A percentile compares a stretch with the other conserved stretches of the same genome.
phyloP scores from a whole-genome alignment of 495 filamentous ascomycete species.

The Xylaria longipes region DNA sequence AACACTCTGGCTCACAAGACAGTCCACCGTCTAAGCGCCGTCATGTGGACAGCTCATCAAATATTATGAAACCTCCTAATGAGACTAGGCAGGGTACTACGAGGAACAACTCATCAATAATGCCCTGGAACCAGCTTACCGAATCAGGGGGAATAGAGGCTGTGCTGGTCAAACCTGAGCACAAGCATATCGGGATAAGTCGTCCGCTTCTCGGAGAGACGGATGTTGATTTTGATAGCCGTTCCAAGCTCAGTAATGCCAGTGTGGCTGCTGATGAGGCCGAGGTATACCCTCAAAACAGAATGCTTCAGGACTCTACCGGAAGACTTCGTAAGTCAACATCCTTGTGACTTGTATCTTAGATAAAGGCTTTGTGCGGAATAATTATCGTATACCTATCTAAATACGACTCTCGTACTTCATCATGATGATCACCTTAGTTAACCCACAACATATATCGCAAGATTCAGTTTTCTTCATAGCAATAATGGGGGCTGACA shows the following conservation, averaged over 20 bases:
- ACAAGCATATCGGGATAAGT: slow-evolving; percentile 28
- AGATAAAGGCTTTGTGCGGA: background rate
- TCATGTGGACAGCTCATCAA: slow-evolving; percentile 48
- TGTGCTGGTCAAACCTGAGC: slow-evolving; percentile 28
- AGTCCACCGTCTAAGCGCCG: slow-evolving; percentile 54
- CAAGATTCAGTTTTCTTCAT: background rate
- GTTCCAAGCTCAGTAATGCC: slow-evolving; percentile 56
- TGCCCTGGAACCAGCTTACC: slow-evolving; percentile 33
- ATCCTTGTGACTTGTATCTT: background rate
- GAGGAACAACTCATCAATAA: slow-evolving; percentile 28
- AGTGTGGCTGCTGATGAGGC: slow-evolving; percentile 63
- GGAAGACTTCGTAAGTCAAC: slow-evolving; percentile 59
- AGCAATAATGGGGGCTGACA: background rate
- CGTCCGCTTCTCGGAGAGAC: slow-evolving; percentile 39
- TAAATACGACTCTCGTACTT: background rate
- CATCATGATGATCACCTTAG: background rate
- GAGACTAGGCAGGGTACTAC: slow-evolving; percentile 28
- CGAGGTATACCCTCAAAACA: slow-evolving; percentile 60
- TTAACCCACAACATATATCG: background rate
- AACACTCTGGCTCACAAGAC: slow-evolving; percentile 44
- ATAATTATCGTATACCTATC: background rate
- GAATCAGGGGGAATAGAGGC: slow-evolving; percentile 28
- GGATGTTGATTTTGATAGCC: slow-evolving; percentile 56
- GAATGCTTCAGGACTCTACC: slow-evolving; percentile 66
- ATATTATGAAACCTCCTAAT: slow-evolving; percentile 30